These are phyloP conservation scores for Primulina tabacum DNA, from an alignment of 257 asterid genomes.

Conservation along the genomic window DNA sequence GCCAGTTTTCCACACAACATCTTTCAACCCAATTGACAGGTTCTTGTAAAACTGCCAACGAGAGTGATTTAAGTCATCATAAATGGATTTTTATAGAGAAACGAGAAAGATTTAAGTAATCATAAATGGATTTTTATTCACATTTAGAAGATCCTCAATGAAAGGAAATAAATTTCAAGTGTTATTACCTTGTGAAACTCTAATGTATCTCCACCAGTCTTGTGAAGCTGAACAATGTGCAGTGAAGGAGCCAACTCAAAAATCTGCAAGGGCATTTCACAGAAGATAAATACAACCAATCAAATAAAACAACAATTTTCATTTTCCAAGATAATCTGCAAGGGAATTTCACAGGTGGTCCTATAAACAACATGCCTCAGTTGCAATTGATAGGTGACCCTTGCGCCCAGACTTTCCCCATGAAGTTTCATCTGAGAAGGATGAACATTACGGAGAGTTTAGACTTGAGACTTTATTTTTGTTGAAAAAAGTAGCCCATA, in stretches of 20 bases:
- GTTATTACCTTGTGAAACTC: conserved; percentile 63
- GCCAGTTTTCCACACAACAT: conserved; percentile 51
- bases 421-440: conserved; percentile 58
- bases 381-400: conserved; percentile 65
- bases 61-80: not conserved
- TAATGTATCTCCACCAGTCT: conserved; percentile 70
- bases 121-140: not conserved
- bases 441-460: not conserved
- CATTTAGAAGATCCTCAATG: not conserved
- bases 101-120: not conserved
- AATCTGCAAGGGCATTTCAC: conserved; percentile 32
- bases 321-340: not conserved
- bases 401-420: conserved; percentile 66
- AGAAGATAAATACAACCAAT: not conserved
- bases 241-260: conserved; percentile 66
- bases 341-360: not conserved
- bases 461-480: too few species aligned
- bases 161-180: not conserved
- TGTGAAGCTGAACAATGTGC: conserved; percentile 62
- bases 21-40: conserved; percentile 65
- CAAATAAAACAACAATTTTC: not conserved
- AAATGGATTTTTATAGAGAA: not conserved
- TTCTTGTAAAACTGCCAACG: conserved; percentile 51
- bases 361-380: conserved; percentile 44
- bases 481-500: not conserved